Evolutionary conservation across 2,329 filamentous ascomycete species (phyloP).

Genomic region (Sporothrix sp.): DNA sequence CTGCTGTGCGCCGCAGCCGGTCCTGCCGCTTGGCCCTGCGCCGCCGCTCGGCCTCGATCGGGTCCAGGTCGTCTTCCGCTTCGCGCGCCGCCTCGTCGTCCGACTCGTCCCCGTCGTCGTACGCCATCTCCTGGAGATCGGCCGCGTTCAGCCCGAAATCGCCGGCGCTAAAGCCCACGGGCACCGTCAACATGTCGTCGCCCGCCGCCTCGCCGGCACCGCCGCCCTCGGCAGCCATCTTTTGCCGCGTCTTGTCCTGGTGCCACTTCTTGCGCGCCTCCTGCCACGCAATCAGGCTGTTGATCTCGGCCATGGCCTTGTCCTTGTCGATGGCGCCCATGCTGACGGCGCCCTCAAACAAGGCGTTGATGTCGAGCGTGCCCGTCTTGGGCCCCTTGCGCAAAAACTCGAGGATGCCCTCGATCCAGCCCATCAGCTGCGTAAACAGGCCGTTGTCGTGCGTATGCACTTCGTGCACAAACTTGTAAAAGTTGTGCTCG

Average conservation of each 20-base stretch:
- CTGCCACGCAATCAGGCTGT: slow-evolving; percentile 85
- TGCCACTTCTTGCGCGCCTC: slow-evolving; percentile 96
- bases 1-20: slow-evolving; percentile 66
- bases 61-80: slow-evolving; percentile 69
- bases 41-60: slow-evolving; percentile 77
- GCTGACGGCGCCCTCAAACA: slow-evolving; percentile 72
- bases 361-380: slow-evolving; percentile 85
- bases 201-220: slow-evolving; percentile 30
- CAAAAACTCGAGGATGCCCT: slow-evolving; percentile 88
- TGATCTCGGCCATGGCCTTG: slow-evolving; percentile 68
- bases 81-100: slow-evolving; percentile 59
- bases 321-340: slow-evolving; percentile 58
- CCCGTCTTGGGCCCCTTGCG: slow-evolving; percentile 77
- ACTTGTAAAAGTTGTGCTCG: slow-evolving; percentile 97
- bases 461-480: slow-evolving; percentile 93
- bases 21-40: slow-evolving; percentile 70
- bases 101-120: slow-evolving; percentile 57
- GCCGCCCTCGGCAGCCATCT: slow-evolving; percentile 83
- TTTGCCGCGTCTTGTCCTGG: slow-evolving; percentile 92
- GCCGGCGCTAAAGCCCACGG: slow-evolving; percentile 57
- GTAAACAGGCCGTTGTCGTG: slow-evolving; percentile 96
- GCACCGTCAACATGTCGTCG: slow-evolving; percentile 33
- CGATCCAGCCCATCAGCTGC: slow-evolving; percentile 93
- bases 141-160: slow-evolving; percentile 87
- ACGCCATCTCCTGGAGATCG: slow-evolving; percentile 77